Base-by-base conservation (phyloP, 164 flowering plant species). In the Magnolia changhungtana region DNA sequence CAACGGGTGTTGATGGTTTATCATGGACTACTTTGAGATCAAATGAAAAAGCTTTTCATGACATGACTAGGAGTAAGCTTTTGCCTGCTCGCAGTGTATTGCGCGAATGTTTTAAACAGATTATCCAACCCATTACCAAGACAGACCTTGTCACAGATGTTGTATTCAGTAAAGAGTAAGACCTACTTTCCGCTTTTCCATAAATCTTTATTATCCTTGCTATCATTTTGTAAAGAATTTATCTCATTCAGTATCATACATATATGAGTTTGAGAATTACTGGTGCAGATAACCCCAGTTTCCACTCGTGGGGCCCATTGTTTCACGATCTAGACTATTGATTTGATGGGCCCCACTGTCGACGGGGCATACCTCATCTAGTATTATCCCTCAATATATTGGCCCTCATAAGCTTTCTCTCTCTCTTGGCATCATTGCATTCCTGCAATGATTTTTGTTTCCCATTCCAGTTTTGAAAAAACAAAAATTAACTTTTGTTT, bases 21-120 rank as follows among this genome's bases (percentile, higher is more conserved):
- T 86, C 94, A 37, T 91, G 94, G 95, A 90, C 89, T 50, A 74
- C 92, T 50, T 70, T 91, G 76, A 89, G 88, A 77, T 69, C 83
- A 59, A 73, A 18, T 21, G 61, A 80, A 72, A 71, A 77, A 63
- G 87, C 82, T 23, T 52, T 13, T 52, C 7, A 10, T 74, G 72
- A 74, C 19, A 51, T 78, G 69, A 37, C 77, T 19, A 89, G 89
- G 79, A 80, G 89, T 86, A 91, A 90, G 82, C 96, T 96, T 37
- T 83, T 77, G 82, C 75, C 86, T 72, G 98, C 98, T 50, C 87
- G 90, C 20, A 77, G 51, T 55, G 88, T 94, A 73, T 83, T 96
- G 89, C 97, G 91, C 55, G 99, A 96, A 79, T 94, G 96, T 80
- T 96, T 96, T 76, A 88, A 87, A 77, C 90, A 93, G 73, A 80